Evolutionary conservation across 2,329 filamentous ascomycete genomes (phyloP), one percentile per base, ranked within the genome.

Genomic region (Clonostachys rhizophaga): DNA sequence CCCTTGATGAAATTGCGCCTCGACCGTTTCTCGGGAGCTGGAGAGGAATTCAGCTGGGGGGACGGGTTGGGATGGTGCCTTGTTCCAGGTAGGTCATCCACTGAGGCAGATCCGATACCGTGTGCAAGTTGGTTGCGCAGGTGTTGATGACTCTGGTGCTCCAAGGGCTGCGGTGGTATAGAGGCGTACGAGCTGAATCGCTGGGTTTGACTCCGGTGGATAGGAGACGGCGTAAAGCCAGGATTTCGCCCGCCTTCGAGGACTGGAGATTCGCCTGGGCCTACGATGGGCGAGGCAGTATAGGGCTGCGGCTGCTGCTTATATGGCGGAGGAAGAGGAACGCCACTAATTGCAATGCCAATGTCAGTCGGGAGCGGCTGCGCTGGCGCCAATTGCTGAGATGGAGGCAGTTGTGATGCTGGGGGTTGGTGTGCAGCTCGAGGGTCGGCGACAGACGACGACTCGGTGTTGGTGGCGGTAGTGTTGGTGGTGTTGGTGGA

Each of bases 1-100:
- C 71, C 76, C 62, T 74, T 79, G 61, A 81, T 72, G 51, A 79
- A 63, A 56, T 74, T 76, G 53, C 76, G 72, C 40, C 75, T 72
- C 41, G 73, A 77, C 50, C 74, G 72, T 57, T 76, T 75, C 50
- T 78, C 64, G 46, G 63, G 61, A 42, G 60, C 48, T 43, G 64
- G 40, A 30, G 24, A 10, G 24, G 24, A 30, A 30, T 30, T 30
- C 9, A 30, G 9, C 8, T 30, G 24, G 9, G 24, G 24, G 24
- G 24, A 30, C 48, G 42, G 44, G 34, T 44, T 45, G 42, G 33
- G 59, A 47, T 42, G 60, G 40, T 55, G 54, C 44, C 60, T 49
- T 33, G 60, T 59, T 47, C 60, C 56, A 40, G 61, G 58, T 47
- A 74, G 61, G 53, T 72, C 67, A 55, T 75, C 71, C 47, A 66